Conservation (phyloP, 139 green algal species). For the Deuterostichococcus epilithicus region DNA sequence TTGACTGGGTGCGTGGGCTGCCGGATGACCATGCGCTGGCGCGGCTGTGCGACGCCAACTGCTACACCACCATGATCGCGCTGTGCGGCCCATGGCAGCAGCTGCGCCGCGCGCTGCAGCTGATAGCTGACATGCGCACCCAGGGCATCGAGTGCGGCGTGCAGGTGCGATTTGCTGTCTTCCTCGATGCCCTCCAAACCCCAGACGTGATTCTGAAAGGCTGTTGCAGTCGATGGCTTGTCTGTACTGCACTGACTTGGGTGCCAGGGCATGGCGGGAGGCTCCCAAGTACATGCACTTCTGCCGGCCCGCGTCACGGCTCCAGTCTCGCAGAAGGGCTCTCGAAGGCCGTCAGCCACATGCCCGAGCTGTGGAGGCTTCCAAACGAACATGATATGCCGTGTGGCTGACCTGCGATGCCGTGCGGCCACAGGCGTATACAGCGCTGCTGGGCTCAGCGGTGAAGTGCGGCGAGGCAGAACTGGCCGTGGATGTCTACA, state of each 20-base stretch:
- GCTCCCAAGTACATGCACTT: no score
- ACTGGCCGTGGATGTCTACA: slow-evolving; percentile 53
- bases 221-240: no score
- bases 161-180: neutral
- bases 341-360: no score
- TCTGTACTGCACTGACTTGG: no score
- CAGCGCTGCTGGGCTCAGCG: slow-evolving; percentile 75
- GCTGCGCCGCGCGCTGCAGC: slow-evolving; percentile 60
- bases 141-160: slow-evolving; percentile 48
- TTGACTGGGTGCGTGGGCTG: slow-evolving; percentile 52
- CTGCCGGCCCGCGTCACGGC: no score
- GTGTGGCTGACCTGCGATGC: neutral
- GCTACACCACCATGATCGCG: slow-evolving; percentile 52
- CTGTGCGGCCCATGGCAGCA: slow-evolving; percentile 64
- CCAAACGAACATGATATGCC: no score
- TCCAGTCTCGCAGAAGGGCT: no score
- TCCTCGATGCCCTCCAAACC: no score
- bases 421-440: slow-evolving; percentile 44
- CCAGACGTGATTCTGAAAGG: no score
- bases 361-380: no score
- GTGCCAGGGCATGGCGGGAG: no score
- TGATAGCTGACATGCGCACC: slow-evolving; percentile 68
- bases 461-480: slow-evolving; percentile 70
- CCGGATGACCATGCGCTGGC: slow-evolving; percentile 26
- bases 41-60: slow-evolving; percentile 37